These are phyloP conservation scores for Yamadazyma friedrichii DNA, from an alignment of 1,139 yeast species.

Conservation along the genomic window DNA sequence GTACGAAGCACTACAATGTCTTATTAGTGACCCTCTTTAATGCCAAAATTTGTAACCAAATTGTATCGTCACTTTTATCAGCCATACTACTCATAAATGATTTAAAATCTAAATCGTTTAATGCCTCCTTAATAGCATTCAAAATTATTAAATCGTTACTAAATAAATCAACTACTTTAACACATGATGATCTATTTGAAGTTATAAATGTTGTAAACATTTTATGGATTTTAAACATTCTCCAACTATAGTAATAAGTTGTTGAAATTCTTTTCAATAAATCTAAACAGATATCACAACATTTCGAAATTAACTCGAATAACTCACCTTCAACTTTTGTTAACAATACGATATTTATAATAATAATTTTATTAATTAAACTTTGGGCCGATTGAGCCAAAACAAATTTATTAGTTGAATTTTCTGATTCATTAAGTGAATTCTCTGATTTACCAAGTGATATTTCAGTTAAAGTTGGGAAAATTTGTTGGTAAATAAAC, in stretches of 20 bases:
- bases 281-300: slow-evolving; percentile 2
- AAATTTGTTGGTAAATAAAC: slow-evolving; percentile 2
- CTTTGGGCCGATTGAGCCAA: slow-evolving; percentile 5
- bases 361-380: slow-evolving; percentile 27
- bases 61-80: neutral
- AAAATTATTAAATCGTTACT: neutral
- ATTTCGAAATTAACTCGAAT: slow-evolving; percentile 1
- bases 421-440: slow-evolving; percentile 9
- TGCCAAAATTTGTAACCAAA: slow-evolving; percentile 7
- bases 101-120: slow-evolving; percentile 5
- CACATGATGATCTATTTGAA: neutral
- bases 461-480: slow-evolving; percentile 1
- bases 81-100: neutral
- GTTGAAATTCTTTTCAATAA: slow-evolving; percentile 25
- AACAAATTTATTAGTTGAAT: slow-evolving; percentile 32
- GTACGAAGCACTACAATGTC: neutral
- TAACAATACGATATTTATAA: slow-evolving; percentile 15
- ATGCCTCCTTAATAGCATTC: neutral
- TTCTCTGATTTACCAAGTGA: too few species aligned
- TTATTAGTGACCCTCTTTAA: slow-evolving; percentile 2
- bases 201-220: slow-evolving; percentile 15
- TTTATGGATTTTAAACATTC: slow-evolving; percentile 31
- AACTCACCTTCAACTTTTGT: slow-evolving; percentile 13
- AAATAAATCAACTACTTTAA: neutral
- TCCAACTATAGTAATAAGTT: slow-evolving; percentile 42